Evolutionary conservation across 257 asterid genomes (phyloP).

Genomic region (Solanum tarijense): DNA sequence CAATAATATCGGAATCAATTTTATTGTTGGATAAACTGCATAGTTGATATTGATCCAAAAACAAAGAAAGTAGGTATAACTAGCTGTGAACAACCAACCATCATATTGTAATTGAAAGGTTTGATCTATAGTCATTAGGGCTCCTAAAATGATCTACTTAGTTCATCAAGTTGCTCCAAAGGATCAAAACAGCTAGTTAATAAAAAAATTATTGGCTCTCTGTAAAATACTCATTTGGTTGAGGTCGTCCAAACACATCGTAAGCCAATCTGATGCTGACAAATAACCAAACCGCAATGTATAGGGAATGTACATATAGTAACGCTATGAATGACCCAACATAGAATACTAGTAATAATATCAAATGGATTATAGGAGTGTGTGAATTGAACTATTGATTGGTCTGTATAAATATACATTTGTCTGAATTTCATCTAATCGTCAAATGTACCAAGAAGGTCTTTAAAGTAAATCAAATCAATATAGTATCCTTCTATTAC

Average conservation of each 20-base stretch:
- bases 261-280: too few species aligned
- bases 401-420: too few species aligned
- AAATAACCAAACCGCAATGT: too few species aligned
- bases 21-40: too few species aligned
- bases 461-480: not conserved
- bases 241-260: too few species aligned
- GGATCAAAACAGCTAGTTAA: too few species aligned
- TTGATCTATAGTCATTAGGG: not conserved
- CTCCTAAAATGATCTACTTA: too few species aligned
- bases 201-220: too few species aligned
- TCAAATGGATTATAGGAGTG: not conserved
- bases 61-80: not conserved
- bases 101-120: not conserved
- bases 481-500: not conserved
- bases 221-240: too few species aligned
- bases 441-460: not conserved
- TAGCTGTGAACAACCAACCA: not conserved
- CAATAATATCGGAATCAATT: not conserved
- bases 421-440: not conserved
- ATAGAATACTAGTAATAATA: not conserved
- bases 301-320: too few species aligned
- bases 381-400: too few species aligned
- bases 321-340: not conserved
- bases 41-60: not conserved
- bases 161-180: too few species aligned